A percentile compares a stretch with the other conserved stretches of the same genome.
These are phyloP conservation scores for Ustilaginoidea virens DNA, from an alignment of 2,329 filamentous ascomycete species.

Conservation along the genomic window DNA sequence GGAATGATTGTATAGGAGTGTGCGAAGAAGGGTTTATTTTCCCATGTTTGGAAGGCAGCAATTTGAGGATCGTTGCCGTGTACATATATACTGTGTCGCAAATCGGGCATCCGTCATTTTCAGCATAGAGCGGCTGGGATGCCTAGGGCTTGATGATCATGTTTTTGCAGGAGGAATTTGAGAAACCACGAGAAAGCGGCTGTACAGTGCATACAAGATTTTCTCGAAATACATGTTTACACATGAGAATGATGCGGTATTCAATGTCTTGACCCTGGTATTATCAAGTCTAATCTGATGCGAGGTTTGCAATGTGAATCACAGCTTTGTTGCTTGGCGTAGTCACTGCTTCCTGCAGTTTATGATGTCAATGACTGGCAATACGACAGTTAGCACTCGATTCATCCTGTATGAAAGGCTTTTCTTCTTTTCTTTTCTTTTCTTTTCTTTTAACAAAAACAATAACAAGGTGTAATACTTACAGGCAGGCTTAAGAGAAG, in stretches of 20 bases:
- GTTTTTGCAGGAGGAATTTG: neutral
- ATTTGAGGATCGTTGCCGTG: constrained; percentile 5
- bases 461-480: no score
- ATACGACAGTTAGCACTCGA: no score
- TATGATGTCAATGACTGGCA: constrained; percentile 41
- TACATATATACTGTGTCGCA: constrained; percentile 14
- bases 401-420: no score
- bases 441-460: no score
- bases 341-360: constrained; percentile 35
- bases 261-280: constrained; percentile 1
- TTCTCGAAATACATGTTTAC: no score
- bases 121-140: constrained; percentile 15
- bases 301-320: neutral
- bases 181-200: no score
- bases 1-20: constrained; percentile 33
- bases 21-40: constrained; percentile 3
- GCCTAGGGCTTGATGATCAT: constrained; percentile 5
- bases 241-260: neutral
- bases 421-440: no score
- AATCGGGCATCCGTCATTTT: constrained; percentile 7
- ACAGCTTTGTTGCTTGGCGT: neutral
- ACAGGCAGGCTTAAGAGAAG: constrained; percentile 93
- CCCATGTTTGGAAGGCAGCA: neutral
- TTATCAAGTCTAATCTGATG: constrained; percentile 1
- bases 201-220: no score